These are phyloP conservation scores for Mytilinidion resinicola DNA, from an alignment of 495 filamentous ascomycete species.

Conservation along the genomic window DNA sequence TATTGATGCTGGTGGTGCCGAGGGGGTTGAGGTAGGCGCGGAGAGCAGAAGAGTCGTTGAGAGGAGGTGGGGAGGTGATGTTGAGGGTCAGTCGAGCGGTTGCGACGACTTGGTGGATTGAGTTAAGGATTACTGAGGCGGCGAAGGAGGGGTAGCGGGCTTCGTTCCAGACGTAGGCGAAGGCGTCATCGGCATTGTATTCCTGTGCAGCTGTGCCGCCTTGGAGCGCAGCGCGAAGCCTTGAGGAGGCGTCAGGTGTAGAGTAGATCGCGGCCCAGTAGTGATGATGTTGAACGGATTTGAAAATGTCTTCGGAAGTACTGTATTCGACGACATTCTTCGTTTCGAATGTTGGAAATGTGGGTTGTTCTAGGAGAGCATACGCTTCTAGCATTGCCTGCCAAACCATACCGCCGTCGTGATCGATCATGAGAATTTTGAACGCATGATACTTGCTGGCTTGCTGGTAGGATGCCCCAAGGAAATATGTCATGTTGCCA, in stretches of 20 bases:
- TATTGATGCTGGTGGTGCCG: slow-evolving; percentile 36
- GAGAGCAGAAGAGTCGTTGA: slow-evolving; percentile 31
- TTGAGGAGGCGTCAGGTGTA: not conserved
- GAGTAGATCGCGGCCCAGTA: not conserved
- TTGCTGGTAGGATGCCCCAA: slow-evolving; percentile 34
- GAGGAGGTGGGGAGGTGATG: not conserved
- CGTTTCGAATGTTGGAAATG: not conserved
- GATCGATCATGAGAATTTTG: slow-evolving; percentile 46
- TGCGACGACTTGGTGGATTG: slow-evolving; percentile 25
- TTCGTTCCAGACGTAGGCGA: slow-evolving; percentile 48
- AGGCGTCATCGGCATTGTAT: slow-evolving; percentile 39
- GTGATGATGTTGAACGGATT: not conserved
- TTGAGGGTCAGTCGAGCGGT: not conserved
- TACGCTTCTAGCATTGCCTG: not conserved
- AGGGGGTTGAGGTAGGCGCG: slow-evolving; percentile 41
- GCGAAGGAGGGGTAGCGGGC: slow-evolving; percentile 43
- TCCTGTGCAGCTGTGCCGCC: slow-evolving; percentile 20
- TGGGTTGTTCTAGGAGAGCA: not conserved
- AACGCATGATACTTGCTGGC: too few relatives aligned
- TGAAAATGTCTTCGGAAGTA: not conserved
- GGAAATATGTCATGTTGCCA: too few relatives aligned
- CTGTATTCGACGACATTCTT: not conserved
- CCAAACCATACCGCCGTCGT: slow-evolving; percentile 45
- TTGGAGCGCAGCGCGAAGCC: not conserved
- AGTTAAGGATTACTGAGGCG: slow-evolving; percentile 36